Evolutionary conservation across 441 rosid species (phyloP).

Genomic region (Pelargonium fulgidum): DNA sequence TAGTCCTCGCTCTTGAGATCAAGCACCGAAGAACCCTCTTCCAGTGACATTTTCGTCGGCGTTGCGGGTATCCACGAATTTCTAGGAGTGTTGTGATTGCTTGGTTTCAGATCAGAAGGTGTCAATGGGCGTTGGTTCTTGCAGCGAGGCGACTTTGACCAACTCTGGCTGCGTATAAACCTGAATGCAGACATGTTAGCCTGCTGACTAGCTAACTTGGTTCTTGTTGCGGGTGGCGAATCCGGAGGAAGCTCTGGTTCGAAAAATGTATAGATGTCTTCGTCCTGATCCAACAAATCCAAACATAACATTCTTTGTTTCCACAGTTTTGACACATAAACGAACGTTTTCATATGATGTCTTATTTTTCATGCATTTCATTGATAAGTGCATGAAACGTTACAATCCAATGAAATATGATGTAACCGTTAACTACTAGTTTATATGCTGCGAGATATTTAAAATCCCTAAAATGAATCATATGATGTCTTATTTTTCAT

Average conservation of each 20-base stretch:
- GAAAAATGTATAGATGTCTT: constrained; percentile 4
- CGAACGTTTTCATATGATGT: too few relatives aligned
- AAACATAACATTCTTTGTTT: too few relatives aligned
- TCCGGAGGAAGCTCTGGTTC: constrained; percentile 8
- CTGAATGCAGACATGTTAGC: not conserved
- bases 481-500: too few relatives aligned
- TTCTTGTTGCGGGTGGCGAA: not conserved
- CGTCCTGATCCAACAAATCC: not conserved
- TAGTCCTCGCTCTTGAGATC: constrained; percentile 95
- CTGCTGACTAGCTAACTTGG: not conserved
- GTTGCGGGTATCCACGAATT: constrained; percentile 39
- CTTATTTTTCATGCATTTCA: too few relatives aligned
- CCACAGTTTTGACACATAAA: not conserved
- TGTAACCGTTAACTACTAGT: too few relatives aligned
- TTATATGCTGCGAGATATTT: too few relatives aligned
- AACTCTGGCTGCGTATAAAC: not conserved
- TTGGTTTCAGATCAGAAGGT: constrained; percentile 44
- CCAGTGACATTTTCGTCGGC: constrained; percentile 78
- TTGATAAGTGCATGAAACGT: too few relatives aligned
- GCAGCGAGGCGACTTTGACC: not conserved
- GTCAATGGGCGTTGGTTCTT: constrained; percentile 25
- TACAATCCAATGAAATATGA: too few relatives aligned
- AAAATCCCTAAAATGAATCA: too few relatives aligned
- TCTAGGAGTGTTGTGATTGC: constrained; percentile 36
- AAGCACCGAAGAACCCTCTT: constrained; percentile 43